Percentiles rank a stretch among this genome's conserved stretches.
phyloP scores from a whole-genome alignment of 2,329 filamentous ascomycete genomes.

The Pseudogymnoascus sp. region DNA sequence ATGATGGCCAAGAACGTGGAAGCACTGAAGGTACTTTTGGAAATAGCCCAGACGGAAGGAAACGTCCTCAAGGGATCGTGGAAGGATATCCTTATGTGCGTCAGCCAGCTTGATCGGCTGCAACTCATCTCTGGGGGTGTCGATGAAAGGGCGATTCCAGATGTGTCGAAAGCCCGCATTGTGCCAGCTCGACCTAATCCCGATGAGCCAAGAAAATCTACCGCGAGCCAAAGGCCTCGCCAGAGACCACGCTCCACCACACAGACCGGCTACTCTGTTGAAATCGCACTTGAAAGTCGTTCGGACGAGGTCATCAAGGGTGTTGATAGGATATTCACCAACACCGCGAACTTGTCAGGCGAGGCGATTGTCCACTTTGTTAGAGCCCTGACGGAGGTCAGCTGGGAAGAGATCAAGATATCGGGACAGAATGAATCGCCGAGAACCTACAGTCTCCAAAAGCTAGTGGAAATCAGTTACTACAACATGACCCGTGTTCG shows the following conservation, averaged over 20 bases:
- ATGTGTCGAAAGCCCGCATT: slow-evolving; percentile 78
- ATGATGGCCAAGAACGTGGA: slow-evolving; percentile 96
- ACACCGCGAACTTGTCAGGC: slow-evolving; percentile 85
- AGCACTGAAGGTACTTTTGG: slow-evolving; percentile 82
- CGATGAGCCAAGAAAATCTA: slow-evolving; percentile 57
- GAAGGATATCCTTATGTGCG: slow-evolving; percentile 90
- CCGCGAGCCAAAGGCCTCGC: slow-evolving; percentile 45
- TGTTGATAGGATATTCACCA: slow-evolving; percentile 94
- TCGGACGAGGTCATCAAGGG: slow-evolving; percentile 89
- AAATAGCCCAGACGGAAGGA: slow-evolving; percentile 87
- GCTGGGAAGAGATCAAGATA: slow-evolving; percentile 98
- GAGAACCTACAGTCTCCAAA: slow-evolving; percentile 93
- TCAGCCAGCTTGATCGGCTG: slow-evolving; percentile 90
- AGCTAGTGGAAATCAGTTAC: slow-evolving; percentile 96
- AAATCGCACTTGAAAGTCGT: slow-evolving; percentile 85
- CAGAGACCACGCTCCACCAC: slow-evolving; percentile 45
- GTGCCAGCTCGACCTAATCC: slow-evolving; percentile 50
- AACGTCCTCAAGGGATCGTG: slow-evolving; percentile 84
- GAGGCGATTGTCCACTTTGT: slow-evolving; percentile 96
- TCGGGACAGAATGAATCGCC: slow-evolving; percentile 94
- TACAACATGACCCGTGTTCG: slow-evolving; percentile 99
- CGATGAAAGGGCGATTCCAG: slow-evolving; percentile 84
- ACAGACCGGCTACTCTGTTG: slow-evolving; percentile 51
- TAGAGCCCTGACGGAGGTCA: slow-evolving; percentile 84
- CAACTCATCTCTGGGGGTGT: slow-evolving; percentile 93